Percentiles rank a stretch among this genome's conserved stretches.
phyloP scores from a whole-genome alignment of 2,329 filamentous ascomycete genomes.

The Fusarium sp. region DNA sequence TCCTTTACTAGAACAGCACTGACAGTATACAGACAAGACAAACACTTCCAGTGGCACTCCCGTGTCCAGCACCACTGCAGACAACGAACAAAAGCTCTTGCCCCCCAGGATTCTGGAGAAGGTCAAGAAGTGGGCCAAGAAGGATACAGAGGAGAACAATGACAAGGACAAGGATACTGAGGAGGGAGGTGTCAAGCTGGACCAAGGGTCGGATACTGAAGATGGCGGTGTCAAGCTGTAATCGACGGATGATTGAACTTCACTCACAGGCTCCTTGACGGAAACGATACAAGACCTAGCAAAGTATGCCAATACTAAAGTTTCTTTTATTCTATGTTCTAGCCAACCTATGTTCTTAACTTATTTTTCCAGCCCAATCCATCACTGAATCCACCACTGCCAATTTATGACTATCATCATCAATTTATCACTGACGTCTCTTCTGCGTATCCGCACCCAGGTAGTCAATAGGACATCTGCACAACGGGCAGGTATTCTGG shows the following conservation, averaged over 20 bases:
- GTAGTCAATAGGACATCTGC: constrained; percentile 86
- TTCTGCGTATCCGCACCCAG: constrained; percentile 58
- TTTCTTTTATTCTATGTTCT: constrained; percentile 16
- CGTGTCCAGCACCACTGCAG: neutral
- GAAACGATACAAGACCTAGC: neutral
- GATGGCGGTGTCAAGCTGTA: constrained; percentile 24
- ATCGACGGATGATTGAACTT: neutral
- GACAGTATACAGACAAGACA: constrained; percentile 4
- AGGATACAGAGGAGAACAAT: too few species aligned
- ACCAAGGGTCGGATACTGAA: constrained; percentile 6
- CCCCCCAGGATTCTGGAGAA: neutral
- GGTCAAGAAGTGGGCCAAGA: constrained; percentile 2
- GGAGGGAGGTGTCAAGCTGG: neutral
- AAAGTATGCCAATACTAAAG: constrained; percentile 11
- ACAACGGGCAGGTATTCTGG: constrained; percentile 91
- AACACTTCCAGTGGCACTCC: neutral
- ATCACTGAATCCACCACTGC: constrained; percentile 30
- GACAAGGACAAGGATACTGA: constrained; percentile 3
- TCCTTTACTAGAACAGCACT: neutral
- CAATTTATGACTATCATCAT: too few species aligned
- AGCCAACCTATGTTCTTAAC: neutral
- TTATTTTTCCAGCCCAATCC: neutral
- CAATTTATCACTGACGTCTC: constrained; percentile 50
- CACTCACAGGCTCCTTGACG: neutral
- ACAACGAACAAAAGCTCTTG: neutral